These are phyloP conservation scores for Allium cepa DNA, from an alignment of 106 monocot genomes.

Conservation along the genomic window DNA sequence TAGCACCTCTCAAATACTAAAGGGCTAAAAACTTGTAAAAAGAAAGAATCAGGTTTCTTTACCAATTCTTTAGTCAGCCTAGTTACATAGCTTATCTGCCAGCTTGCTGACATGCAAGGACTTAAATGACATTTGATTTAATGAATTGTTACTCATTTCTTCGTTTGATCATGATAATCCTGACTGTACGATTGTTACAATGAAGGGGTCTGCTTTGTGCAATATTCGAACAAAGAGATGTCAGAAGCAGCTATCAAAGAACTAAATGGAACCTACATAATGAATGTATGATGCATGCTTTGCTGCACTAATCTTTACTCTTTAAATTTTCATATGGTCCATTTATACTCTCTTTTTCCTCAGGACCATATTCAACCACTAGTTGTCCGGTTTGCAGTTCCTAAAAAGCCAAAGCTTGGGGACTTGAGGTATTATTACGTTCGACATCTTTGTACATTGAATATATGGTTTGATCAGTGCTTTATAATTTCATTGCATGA, in stretches of 20 bases:
- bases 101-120: too few species aligned
- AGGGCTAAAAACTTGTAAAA: neutral
- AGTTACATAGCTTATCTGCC: neutral
- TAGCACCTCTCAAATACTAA: neutral
- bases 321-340: neutral
- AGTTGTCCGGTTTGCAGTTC: slow-evolving; percentile 93
- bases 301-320: neutral
- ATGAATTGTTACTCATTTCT: neutral
- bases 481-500: neutral
- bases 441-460: neutral
- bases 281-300: slow-evolving; percentile 59
- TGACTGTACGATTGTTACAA: slow-evolving; percentile 1
- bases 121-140: neutral
- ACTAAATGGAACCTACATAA: slow-evolving; percentile 67
- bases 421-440: slow-evolving; percentile 55
- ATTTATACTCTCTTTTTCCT: slow-evolving; percentile 9
- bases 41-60: neutral
- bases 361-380: slow-evolving; percentile 95
- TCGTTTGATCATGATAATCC: neutral
- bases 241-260: slow-evolving; percentile 74
- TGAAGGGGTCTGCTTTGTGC: slow-evolving; percentile 95
- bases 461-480: neutral
- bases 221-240: slow-evolving; percentile 73
- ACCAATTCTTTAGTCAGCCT: neutral
- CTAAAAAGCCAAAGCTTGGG: slow-evolving; percentile 74